A percentile compares a stretch with the other conserved stretches of the same genome.
Evolutionary conservation across 1,284 basidiomycete species (phyloP).

Genomic region (Microbotryum scabiosae): DNA sequence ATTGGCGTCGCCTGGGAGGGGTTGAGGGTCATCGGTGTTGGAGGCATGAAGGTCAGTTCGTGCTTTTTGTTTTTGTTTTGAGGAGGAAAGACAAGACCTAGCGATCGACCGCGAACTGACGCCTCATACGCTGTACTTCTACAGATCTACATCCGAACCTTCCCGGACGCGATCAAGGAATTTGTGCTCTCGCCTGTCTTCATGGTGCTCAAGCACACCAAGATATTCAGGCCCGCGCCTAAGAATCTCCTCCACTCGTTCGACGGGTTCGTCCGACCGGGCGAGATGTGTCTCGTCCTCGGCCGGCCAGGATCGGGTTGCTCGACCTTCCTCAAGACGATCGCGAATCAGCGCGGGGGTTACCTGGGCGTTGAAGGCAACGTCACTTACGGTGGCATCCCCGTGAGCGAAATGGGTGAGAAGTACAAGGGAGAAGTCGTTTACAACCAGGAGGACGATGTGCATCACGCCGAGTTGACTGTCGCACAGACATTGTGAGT

Average conservation of each 20-base stretch:
- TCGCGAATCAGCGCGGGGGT: constrained; percentile 36
- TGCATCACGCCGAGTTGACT: constrained; percentile 53
- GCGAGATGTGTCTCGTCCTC: constrained; percentile 51
- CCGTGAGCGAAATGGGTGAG: constrained; percentile 46
- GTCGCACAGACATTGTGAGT: constrained; percentile 37
- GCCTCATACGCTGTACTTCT: not conserved
- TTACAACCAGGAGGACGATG: constrained; percentile 32
- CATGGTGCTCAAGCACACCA: constrained; percentile 33
- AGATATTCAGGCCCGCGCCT: constrained; percentile 31
- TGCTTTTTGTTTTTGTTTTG: too few relatives aligned
- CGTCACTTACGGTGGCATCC: constrained; percentile 52
- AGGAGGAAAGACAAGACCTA: constrained; percentile 6
- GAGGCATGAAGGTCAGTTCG: constrained; percentile 49
- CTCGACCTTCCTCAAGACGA: constrained; percentile 41
- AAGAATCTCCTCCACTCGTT: constrained; percentile 42
- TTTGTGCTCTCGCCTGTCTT: constrained; percentile 54
- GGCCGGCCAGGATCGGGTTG: constrained; percentile 44
- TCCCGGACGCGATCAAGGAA: constrained; percentile 53
- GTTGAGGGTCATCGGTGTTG: constrained; percentile 61
- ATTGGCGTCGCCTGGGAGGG: constrained; percentile 69
- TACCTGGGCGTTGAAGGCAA: constrained; percentile 45
- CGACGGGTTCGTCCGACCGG: constrained; percentile 63
- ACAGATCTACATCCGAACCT: constrained; percentile 52
- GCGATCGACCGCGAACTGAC: constrained; percentile 10
- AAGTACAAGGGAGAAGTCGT: constrained; percentile 61